These are phyloP conservation scores for Alternaria sp. DNA, from an alignment of 2,329 filamentous ascomycete genomes.

Conservation along the genomic window DNA sequence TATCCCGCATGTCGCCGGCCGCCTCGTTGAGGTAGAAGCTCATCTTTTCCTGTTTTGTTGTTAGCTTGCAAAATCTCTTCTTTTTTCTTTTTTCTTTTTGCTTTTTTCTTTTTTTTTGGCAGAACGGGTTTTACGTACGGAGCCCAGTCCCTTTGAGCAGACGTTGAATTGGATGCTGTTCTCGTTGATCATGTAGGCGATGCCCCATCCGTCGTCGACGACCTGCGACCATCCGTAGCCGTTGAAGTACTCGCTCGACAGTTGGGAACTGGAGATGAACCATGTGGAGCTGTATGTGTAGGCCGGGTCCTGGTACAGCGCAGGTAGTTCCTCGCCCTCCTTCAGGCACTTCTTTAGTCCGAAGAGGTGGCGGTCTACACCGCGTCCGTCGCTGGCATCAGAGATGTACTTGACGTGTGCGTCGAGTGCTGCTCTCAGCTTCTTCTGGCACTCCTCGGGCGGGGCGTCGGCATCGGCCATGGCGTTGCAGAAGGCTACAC, in stretches of 20 bases:
- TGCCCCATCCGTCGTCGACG: constrained; percentile 92
- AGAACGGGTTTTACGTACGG: constrained; percentile 50
- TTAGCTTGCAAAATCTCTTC: constrained; percentile 24
- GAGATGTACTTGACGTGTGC: constrained; percentile 90
- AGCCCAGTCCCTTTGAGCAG: constrained; percentile 90
- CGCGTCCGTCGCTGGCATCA: constrained; percentile 88
- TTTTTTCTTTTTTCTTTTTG: too few species aligned
- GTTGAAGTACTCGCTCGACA: constrained; percentile 97
- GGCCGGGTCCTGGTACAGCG: constrained; percentile 86
- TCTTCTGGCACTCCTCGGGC: constrained; percentile 70
- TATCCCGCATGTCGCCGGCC: constrained; percentile 84
- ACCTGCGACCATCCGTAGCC: constrained; percentile 99
- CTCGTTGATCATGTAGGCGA: constrained; percentile 99
- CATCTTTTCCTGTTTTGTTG: constrained; percentile 72
- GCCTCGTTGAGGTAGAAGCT: constrained; percentile 96
- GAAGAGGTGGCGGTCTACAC: constrained; percentile 96
- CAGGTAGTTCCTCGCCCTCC: constrained; percentile 80
- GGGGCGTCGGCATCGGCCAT: constrained; percentile 75
- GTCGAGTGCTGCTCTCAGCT: constrained; percentile 83
- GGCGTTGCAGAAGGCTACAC: constrained; percentile 85
- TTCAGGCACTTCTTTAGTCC: constrained; percentile 90
- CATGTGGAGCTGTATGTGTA: constrained; percentile 85
- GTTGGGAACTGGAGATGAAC: constrained; percentile 87
- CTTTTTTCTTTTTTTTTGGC: not conserved
- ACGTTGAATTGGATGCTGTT: constrained; percentile 99